These are phyloP conservation scores for Trichosporon asahii DNA, from an alignment of 1,284 basidiomycete genomes.

Conservation along the genomic window DNA sequence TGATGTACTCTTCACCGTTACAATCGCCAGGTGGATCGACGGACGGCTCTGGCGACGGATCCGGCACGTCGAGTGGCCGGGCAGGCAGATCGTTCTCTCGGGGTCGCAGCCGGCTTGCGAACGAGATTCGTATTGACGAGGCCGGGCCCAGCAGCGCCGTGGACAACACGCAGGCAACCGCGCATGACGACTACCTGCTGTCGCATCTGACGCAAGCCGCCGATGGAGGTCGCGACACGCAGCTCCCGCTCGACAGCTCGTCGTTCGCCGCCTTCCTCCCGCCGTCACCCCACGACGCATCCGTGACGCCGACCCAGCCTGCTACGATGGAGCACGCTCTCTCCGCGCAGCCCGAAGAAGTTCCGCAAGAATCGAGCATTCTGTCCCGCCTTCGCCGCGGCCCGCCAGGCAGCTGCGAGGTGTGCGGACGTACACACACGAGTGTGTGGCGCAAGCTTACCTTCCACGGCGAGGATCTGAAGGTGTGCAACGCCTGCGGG, in stretches of 20 bases:
- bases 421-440: slow-evolving; percentile 46
- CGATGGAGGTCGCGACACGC: slow-evolving; percentile 8
- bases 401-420: slow-evolving; percentile 46
- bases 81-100: not conserved
- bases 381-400: slow-evolving; percentile 40
- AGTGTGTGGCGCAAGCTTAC: slow-evolving; percentile 46
- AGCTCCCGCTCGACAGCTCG: slow-evolving; percentile 26
- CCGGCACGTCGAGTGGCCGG: not conserved
- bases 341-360: not conserved
- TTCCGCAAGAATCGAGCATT: slow-evolving; percentile 20
- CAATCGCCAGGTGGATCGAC: not conserved
- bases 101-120: slow-evolving; percentile 20
- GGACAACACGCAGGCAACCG: slow-evolving; percentile 23
- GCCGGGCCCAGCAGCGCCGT: slow-evolving; percentile 13
- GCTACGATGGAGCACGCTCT: not conserved
- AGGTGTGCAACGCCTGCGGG: slow-evolving; percentile 49
- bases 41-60: not conserved
- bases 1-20: slow-evolving; percentile 7
- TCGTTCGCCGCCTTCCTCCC: slow-evolving; percentile 39
- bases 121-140: slow-evolving; percentile 17
- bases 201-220: slow-evolving; percentile 28
- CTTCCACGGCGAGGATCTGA: slow-evolving; percentile 33
- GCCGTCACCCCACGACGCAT: slow-evolving; percentile 12
- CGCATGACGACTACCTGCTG: slow-evolving; percentile 35
- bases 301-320: not conserved